Percentiles rank a stretch among this genome's conserved stretches.
These are phyloP conservation scores for Sarocladiaceae sp. DNA, from an alignment of 2,329 filamentous ascomycete species.

Conservation along the genomic window DNA sequence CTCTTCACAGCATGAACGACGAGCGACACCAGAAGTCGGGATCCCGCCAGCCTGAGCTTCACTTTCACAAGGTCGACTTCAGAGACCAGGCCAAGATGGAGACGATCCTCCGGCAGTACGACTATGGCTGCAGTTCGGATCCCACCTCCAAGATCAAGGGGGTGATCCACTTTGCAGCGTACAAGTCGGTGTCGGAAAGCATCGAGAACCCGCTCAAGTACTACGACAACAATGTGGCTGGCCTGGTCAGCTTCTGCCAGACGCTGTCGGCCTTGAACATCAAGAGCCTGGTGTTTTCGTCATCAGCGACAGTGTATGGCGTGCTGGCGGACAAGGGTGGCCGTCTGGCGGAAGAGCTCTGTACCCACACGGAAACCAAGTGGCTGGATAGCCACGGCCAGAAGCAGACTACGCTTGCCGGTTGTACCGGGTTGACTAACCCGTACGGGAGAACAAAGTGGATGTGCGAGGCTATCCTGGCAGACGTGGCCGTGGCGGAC, in stretches of 20 bases:
- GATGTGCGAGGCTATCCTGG: conserved; percentile 60
- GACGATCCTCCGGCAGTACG: not conserved
- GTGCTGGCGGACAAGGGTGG: not conserved
- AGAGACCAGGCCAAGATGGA: not conserved
- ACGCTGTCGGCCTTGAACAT: not conserved
- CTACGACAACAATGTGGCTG: conserved; percentile 4
- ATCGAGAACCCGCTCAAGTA: not conserved
- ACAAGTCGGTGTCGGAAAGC: conserved; percentile 5
- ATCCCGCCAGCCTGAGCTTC: not conserved
- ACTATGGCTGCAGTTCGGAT: not conserved
- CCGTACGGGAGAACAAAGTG: conserved; percentile 62
- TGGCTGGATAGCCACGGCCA: not conserved
- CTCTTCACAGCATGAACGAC: not conserved
- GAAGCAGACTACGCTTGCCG: not conserved
- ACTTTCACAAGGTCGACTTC: conserved; percentile 1
- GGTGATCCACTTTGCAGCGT: conserved; percentile 1
- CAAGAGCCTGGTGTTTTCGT: conserved; percentile 4
- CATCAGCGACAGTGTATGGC: conserved; percentile 1
- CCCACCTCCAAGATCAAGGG: not conserved
- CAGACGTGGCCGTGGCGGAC: conserved; percentile 53
- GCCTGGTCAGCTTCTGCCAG: not conserved
- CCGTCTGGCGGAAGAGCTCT: not conserved
- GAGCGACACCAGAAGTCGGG: not conserved
- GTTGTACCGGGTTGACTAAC: conserved; percentile 24
- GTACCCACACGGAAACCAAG: not conserved